phyloP scores from a whole-genome alignment of 2,329 filamentous ascomycete species.

The Cercospora janseana region DNA sequence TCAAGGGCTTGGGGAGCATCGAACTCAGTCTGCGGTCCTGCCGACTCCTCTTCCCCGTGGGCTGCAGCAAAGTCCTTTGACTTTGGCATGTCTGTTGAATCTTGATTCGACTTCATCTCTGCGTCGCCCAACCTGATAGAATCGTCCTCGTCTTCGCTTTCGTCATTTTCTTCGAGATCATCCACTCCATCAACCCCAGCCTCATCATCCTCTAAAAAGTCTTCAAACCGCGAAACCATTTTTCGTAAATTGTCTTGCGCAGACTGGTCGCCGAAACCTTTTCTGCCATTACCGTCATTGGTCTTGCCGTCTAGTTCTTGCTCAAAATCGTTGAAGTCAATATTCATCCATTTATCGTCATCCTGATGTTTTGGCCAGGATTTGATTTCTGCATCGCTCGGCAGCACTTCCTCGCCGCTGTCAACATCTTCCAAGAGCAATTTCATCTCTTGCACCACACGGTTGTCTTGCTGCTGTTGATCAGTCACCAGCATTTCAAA shows the following conservation, averaged over 20 bases:
- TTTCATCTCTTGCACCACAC: slow-evolving; percentile 70
- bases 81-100: background rate
- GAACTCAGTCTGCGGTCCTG: slow-evolving; percentile 31
- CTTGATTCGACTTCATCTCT: background rate
- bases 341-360: slow-evolving; percentile 86
- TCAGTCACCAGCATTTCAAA: slow-evolving; percentile 82
- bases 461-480: slow-evolving; percentile 65
- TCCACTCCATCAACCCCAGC: slow-evolving; percentile 78
- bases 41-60: slow-evolving; percentile 42
- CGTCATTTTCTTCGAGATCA: slow-evolving; percentile 66
- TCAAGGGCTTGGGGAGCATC: slow-evolving; percentile 74
- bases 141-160: slow-evolving; percentile 47
- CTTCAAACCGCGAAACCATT: slow-evolving; percentile 90
- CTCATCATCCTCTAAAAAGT: slow-evolving; percentile 81
- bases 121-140: slow-evolving; percentile 33
- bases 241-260: slow-evolving; percentile 77
- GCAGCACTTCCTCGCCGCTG: slow-evolving; percentile 68
- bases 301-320: slow-evolving; percentile 62
- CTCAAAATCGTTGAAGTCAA: slow-evolving; percentile 87
- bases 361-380: slow-evolving; percentile 72
- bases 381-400: slow-evolving; percentile 69
- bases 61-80: slow-evolving; percentile 6
- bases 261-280: slow-evolving; percentile 60
- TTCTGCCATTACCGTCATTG: slow-evolving; percentile 16
- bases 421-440: slow-evolving; percentile 73